Conservation (phyloP, 23 red algal genomes). For the Chondrus crispus region DNA sequence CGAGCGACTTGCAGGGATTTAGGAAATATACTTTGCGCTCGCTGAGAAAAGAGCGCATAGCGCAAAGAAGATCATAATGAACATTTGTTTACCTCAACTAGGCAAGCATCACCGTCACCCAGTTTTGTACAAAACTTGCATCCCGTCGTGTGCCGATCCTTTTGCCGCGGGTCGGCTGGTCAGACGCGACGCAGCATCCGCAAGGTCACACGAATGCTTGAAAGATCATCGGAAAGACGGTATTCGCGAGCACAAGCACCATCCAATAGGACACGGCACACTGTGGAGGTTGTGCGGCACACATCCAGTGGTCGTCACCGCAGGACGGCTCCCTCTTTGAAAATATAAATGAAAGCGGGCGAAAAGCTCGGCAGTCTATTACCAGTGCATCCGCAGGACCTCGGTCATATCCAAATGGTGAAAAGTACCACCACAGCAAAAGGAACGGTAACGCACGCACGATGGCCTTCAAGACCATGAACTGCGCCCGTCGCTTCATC, state of each 20-base stretch:
- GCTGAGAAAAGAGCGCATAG: not conserved
- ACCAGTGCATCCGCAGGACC: not conserved
- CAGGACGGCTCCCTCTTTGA: not conserved
- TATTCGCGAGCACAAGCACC: conserved; percentile 15
- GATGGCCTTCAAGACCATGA: not conserved
- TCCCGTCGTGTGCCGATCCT: too few species aligned
- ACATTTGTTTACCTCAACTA: not conserved
- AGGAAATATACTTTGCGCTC: conserved; percentile 26
- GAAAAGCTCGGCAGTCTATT: conserved; percentile 29
- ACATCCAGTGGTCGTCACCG: conserved; percentile 32
- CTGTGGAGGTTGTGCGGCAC: conserved; percentile 12
- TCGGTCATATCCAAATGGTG: not conserved
- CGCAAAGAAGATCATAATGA: not conserved
- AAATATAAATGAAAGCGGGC: conserved; percentile 32
- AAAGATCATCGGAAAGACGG: not conserved
- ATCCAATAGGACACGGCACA: conserved; percentile 24
- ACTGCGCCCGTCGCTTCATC: not conserved
- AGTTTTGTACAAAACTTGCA: too few species aligned
- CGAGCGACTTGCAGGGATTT: conserved; percentile 42
- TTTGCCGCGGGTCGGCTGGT: too few species aligned
- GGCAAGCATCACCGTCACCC: too few species aligned
- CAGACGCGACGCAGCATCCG: too few species aligned
- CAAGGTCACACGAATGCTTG: too few species aligned
- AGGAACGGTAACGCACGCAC: not conserved
- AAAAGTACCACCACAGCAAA: conserved; percentile 50